These are phyloP conservation scores for Xylariaceae sp. DNA, from an alignment of 2,329 filamentous ascomycete genomes.

Conservation along the genomic window DNA sequence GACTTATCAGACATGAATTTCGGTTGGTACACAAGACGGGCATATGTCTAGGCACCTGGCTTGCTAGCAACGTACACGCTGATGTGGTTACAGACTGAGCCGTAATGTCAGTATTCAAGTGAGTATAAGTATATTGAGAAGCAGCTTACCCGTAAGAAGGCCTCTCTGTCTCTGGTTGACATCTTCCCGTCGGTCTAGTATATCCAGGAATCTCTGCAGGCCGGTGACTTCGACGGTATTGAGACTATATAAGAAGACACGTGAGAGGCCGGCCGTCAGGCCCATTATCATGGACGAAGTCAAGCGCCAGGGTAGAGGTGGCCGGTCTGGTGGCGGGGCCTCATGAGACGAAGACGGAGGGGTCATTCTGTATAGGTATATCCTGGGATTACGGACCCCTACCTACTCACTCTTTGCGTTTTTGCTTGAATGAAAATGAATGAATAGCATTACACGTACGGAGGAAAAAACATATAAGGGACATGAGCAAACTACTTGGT, in stretches of 20 bases:
- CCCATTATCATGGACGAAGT: constrained; percentile 72
- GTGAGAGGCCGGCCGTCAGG: constrained; percentile 62
- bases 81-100: constrained; percentile 73
- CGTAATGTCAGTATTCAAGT: not conserved
- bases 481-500: not conserved
- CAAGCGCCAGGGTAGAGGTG: constrained; percentile 63
- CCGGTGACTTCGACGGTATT: constrained; percentile 73
- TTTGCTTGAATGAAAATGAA: constrained; percentile 5
- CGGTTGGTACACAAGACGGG: constrained; percentile 16
- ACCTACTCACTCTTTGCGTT: not conserved
- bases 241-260: constrained; percentile 67
- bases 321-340: constrained; percentile 35
- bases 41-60: constrained; percentile 8
- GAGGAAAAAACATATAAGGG: not conserved
- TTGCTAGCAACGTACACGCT: constrained; percentile 63
- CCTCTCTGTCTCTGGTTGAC: constrained; percentile 63
- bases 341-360: constrained; percentile 7
- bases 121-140: not conserved
- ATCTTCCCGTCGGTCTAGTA: constrained; percentile 69
- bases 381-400: constrained; percentile 10
- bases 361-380: constrained; percentile 16
- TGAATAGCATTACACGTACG: constrained; percentile 15
- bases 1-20: constrained; percentile 22
- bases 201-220: constrained; percentile 64
- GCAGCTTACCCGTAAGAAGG: constrained; percentile 66